Percentiles rank a stretch among this genome's conserved stretches.
These are phyloP conservation scores for Talaromyces sp. DNA, from an alignment of 2,329 filamentous ascomycete genomes.

Conservation along the genomic window DNA sequence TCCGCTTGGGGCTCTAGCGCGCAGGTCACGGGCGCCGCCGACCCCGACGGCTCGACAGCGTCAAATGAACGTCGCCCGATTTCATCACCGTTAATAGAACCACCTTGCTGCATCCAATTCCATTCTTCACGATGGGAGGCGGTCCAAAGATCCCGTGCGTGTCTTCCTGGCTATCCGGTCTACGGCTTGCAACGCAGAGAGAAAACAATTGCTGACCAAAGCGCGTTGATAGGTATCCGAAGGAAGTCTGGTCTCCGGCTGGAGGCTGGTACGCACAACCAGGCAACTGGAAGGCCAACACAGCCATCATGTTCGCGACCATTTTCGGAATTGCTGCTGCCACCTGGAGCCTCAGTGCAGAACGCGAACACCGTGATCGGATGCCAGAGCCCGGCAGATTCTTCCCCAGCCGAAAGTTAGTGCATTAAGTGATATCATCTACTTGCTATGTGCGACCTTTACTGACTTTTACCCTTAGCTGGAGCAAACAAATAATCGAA, in stretches of 20 bases:
- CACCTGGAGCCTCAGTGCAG: conserved; percentile 67
- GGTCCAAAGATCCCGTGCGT: conserved; percentile 70
- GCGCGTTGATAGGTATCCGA: conserved; percentile 66
- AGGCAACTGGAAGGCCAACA: conserved; percentile 92
- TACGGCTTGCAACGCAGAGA: neutral
- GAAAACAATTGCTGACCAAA: conserved; percentile 17
- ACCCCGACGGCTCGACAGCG: conserved; percentile 8
- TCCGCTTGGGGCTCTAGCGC: conserved; percentile 14
- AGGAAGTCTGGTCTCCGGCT: conserved; percentile 98
- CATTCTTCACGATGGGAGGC: conserved; percentile 56
- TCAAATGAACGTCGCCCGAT: conserved; percentile 9
- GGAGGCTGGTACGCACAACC: conserved; percentile 98
- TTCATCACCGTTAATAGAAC: neutral
- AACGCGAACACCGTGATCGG: conserved; percentile 65
- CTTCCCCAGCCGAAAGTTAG: conserved; percentile 79
- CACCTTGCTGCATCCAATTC: conserved; percentile 14
- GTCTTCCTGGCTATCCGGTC: conserved; percentile 30
- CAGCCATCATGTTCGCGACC: conserved; percentile 64
- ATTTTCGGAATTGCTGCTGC: conserved; percentile 64
- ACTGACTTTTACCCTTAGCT: conserved; percentile 41
- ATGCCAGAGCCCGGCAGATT: conserved; percentile 74
- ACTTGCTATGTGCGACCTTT: conserved; percentile 4
- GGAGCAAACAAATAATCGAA: conserved; percentile 67
- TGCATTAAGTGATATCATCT: conserved; percentile 18
- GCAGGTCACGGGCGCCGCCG: conserved; percentile 18